Evolutionary conservation across 352 stramenopile species (phyloP), one percentile per base, ranked within the genome.

Genomic region (Phytophthora uliginosa): DNA sequence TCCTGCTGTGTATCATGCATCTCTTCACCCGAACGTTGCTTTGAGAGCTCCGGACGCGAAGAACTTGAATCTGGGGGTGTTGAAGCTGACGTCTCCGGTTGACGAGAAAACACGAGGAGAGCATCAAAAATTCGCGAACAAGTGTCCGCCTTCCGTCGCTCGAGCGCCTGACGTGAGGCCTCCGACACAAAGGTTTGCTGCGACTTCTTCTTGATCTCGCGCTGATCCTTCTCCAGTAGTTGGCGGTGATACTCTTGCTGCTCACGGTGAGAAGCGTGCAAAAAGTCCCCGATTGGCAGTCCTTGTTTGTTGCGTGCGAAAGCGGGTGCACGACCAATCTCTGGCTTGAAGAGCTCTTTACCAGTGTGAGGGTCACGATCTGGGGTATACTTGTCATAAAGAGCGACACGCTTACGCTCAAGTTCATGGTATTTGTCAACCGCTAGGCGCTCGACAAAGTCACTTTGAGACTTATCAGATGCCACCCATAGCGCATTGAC

Each of bases 291-390:
- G 58, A 95, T 95, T 12, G 86, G 86, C 0, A 95, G 66, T 0
- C 78, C 78, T 24, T 85, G 81, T 53, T 93, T 88, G 50, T 95
- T 94, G 58, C 88, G 84, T 48, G 82, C 83, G 57, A 95, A 94
- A 1, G 82, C 79, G 1, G 88, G 88, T 2, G 71, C 79, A 40
- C 88, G 82, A 3, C 88, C 88, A 2, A 77, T 88, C 62, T 93
- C 84, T 0, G 88, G 88, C 48, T 84, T 91, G 69, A 95, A 95
- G 22, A 84, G 84, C 72, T 84, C 72, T 45, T 84, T 85, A 0
- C 88, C 88, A 3, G 86, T 92, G 8, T 71, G 45, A 7, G 86
- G 85, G 40, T 95, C 86, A 12, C 85, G 78, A 57, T 89, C 78
- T 0, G 76, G 79, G 0, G 85, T 80, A 73, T 94, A 93, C 58